Base-by-base conservation (phyloP, 2,329 filamentous ascomycete species). In the Dactylella cylindrospora region DNA sequence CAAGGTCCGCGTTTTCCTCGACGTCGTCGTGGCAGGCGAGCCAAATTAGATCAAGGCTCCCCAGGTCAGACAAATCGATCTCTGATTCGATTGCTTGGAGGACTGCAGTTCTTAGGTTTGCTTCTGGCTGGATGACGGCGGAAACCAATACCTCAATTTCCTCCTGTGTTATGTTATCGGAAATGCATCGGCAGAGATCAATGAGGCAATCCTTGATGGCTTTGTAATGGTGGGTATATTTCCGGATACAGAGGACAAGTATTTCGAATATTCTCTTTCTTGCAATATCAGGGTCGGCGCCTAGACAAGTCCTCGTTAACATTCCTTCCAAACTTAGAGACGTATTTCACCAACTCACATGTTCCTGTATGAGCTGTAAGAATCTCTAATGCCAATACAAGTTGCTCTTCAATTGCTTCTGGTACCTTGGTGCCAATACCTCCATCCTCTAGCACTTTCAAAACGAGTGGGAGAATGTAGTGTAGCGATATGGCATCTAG, bases 181-280 rank as follows among this genome's bases (percentile, higher is more conserved):
- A 86, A 45, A 97, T 80, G 66, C 85, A 90, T 60, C 90, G 84
- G 69, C 88, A 88, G 66, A 94, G 80, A 71, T 97, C 89, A 49
- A 86, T 80, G 65, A 98, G 81, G 69, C 89, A 95, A 73, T 98
- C 93, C 72, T 91, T 95, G 74, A 96, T 83, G 55, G 90, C 77
- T 74, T 95, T 95, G 76, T 96, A 96, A 73, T 98, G 93, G 70
- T 95, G 90, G 36, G 84, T 85, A 72, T 95, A 95, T 61, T 76
- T 80, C 71, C 94, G 88, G 87, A 98, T 94, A 1, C 90, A 85
- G 36, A 77, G 78, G 53, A 95, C 84, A 29, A 98, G 77, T 2
- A 80, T 78, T 2, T 80, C 76, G 3, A 97, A 73, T 29, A 95
- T 78, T 57, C 90, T 82, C 45, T 81, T 79, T 6, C 93, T 84